Percentiles rank a stretch among this genome's conserved stretches.
Conservation (phyloP, 2,329 filamentous ascomycete genomes). For the Microsporum audouinii region DNA sequence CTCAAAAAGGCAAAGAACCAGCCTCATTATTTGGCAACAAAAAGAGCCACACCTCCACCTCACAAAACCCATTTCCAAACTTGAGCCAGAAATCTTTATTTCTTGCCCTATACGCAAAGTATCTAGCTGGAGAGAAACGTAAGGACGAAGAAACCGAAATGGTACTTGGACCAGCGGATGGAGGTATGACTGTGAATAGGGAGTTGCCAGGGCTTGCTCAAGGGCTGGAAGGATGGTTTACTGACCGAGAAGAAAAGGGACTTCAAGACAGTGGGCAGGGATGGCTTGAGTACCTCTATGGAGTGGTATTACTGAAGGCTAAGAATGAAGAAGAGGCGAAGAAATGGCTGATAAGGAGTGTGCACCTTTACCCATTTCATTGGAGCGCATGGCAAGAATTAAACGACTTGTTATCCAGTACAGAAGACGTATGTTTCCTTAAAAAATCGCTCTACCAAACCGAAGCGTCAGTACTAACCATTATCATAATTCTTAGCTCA, state of each 20-base stretch:
- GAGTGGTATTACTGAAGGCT: slow-evolving; percentile 76
- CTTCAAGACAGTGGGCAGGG: slow-evolving; percentile 59
- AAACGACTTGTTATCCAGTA: slow-evolving; percentile 62
- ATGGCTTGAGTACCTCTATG: slow-evolving; percentile 80
- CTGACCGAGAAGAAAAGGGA: slow-evolving; percentile 50
- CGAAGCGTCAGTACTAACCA: slow-evolving; percentile 5
- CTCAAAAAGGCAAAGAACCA: slow-evolving; percentile 53
- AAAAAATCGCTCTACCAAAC: neutral
- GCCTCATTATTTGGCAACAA: slow-evolving; percentile 27
- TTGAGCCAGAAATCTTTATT: slow-evolving; percentile 89
- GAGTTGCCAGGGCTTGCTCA: slow-evolving; percentile 66
- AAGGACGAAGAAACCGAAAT: slow-evolving; percentile 96
- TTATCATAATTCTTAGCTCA: slow-evolving; percentile 43
- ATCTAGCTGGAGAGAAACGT: slow-evolving; percentile 85
- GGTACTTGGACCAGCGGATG: slow-evolving; percentile 86
- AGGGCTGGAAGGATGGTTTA: slow-evolving; percentile 71
- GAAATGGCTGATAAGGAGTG: slow-evolving; percentile 75
- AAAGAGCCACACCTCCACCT: slow-evolving; percentile 23
- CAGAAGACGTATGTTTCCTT: slow-evolving; percentile 59
- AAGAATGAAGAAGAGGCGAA: slow-evolving; percentile 81
- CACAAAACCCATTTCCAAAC: slow-evolving; percentile 33
- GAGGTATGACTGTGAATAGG: slow-evolving; percentile 72
- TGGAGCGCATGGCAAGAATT: slow-evolving; percentile 97
- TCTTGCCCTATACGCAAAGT: slow-evolving; percentile 81
- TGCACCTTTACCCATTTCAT: slow-evolving; percentile 84